Conservation (phyloP, 192 early-diverging fungal species). For the Pilaira anomala region DNA sequence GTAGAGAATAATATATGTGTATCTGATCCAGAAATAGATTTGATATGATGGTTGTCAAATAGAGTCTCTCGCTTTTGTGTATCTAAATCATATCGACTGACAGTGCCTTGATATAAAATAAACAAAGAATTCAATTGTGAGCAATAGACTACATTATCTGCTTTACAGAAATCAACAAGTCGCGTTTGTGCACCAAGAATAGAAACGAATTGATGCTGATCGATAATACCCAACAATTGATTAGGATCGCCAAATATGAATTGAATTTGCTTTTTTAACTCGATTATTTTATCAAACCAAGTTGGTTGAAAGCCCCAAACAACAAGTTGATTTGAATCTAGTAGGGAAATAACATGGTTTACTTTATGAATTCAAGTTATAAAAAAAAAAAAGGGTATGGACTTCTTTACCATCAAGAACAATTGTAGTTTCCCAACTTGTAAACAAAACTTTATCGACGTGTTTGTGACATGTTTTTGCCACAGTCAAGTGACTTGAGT, state of each 20-base stretch:
- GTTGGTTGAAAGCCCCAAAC: slow-evolving; percentile 17
- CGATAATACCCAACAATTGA: slow-evolving; percentile 1
- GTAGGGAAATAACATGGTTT: too few relatives aligned
- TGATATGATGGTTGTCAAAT: not conserved
- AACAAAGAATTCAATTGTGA: not conserved
- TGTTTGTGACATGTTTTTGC: not conserved
- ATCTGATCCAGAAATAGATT: not conserved
- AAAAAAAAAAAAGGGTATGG: not conserved
- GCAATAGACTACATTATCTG: slow-evolving; percentile 2
- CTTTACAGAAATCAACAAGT: not conserved
- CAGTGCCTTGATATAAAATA: not conserved
- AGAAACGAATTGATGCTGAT: not conserved
- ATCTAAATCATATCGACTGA: not conserved
- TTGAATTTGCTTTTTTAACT: not conserved
- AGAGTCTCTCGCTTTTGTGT: not conserved
- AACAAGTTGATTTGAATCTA: not conserved
- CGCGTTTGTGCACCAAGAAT: not conserved
- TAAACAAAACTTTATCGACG: not conserved
- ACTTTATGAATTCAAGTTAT: not conserved
- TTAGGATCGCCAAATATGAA: slow-evolving; percentile 10
- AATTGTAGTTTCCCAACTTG: slow-evolving; percentile 18
- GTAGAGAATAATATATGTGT: slow-evolving; percentile 14
- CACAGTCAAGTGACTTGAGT: not conserved
- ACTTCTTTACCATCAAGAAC: slow-evolving; percentile 1
- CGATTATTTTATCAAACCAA: not conserved